A percentile compares a stretch with the other conserved stretches of the same genome.
Conservation (phyloP, 1,284 basidiomycete species). For the Pascua guehoae region DNA sequence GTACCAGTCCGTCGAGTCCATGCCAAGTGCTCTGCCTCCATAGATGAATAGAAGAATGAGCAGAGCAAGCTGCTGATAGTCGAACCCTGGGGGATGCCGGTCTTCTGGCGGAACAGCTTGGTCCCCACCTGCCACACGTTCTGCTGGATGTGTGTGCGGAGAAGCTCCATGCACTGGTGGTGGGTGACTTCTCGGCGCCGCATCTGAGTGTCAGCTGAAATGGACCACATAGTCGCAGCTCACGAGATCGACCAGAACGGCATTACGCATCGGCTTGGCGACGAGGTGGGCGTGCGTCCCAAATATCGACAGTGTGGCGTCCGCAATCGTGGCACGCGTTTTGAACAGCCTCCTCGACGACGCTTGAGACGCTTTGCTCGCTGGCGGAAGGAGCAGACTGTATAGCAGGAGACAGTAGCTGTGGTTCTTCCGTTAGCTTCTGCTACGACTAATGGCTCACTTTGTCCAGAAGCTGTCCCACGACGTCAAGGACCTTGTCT, state of each 20-base stretch:
- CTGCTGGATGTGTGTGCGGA: conserved; percentile 83
- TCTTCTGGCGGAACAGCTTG: conserved; percentile 59
- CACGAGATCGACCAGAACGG: conserved; percentile 82
- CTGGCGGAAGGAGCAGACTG: conserved; percentile 37
- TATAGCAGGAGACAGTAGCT: conserved; percentile 40
- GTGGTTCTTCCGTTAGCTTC: conserved; percentile 22
- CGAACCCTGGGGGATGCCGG: conserved; percentile 95
- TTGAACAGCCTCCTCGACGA: conserved; percentile 37
- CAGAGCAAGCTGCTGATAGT: conserved; percentile 84
- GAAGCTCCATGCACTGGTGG: conserved; percentile 64
- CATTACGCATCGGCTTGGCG: conserved; percentile 67
- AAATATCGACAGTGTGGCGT: conserved; percentile 12
- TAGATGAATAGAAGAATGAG: conserved; percentile 87
- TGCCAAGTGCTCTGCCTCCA: conserved; percentile 65
- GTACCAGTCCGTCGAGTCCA: conserved; percentile 62
- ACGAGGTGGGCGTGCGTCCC: conserved; percentile 52
- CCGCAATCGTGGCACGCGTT: conserved; percentile 26
- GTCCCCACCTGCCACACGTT: conserved; percentile 65
- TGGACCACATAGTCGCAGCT: conserved; percentile 9
- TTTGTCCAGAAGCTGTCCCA: conserved; percentile 68
- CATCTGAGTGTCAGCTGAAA: conserved; percentile 17
- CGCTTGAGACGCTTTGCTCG: conserved; percentile 32
- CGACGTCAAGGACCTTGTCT: conserved; percentile 71
- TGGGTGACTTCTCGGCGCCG: conserved; percentile 41
- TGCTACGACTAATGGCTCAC: conserved; percentile 48